Evolutionary conservation across 768 basidiomycete species (phyloP).

Genomic region (Hygrocybe punicea): DNA sequence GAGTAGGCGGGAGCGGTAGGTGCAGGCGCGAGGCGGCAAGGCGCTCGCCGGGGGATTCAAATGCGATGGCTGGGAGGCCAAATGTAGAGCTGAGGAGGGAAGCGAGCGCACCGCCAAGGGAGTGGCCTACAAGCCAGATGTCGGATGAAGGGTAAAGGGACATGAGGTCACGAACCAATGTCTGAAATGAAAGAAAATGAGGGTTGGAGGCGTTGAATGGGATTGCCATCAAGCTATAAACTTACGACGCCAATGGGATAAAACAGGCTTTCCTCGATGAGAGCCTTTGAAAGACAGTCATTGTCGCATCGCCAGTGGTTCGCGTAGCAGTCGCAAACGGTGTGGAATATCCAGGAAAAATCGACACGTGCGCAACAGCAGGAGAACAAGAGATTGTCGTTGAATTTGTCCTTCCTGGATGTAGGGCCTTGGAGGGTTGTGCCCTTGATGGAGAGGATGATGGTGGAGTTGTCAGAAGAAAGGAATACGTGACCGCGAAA

Average conservation of each 20-base stretch:
- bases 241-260: conserved; percentile 83
- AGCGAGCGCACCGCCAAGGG: conserved; percentile 87
- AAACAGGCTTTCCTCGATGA: conserved; percentile 88
- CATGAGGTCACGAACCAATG: conserved; percentile 82
- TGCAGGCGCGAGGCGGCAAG: conserved; percentile 78
- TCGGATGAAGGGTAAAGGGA: conserved; percentile 77
- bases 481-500: conserved; percentile 90
- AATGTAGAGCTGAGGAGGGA: conserved; percentile 89
- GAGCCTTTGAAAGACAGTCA: conserved; percentile 76
- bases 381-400: conserved; percentile 85
- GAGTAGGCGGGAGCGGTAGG: conserved; percentile 67
- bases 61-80: conserved; percentile 85
- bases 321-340: conserved; percentile 86
- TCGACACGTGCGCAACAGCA: conserved; percentile 94
- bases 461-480: conserved; percentile 71
- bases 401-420: conserved; percentile 87
- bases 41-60: conserved; percentile 80
- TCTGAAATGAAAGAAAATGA: conserved; percentile 41
- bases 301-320: conserved; percentile 71
- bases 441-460: conserved; percentile 84
- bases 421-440: conserved; percentile 85
- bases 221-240: conserved; percentile 10
- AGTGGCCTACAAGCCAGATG: conserved; percentile 88
- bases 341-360: conserved; percentile 77
- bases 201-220: too few species aligned